Evolutionary conservation across 148 eudicot genomes (phyloP), one percentile per base, ranked within the genome.

Genomic region (Chenopodium berlandieri): DNA sequence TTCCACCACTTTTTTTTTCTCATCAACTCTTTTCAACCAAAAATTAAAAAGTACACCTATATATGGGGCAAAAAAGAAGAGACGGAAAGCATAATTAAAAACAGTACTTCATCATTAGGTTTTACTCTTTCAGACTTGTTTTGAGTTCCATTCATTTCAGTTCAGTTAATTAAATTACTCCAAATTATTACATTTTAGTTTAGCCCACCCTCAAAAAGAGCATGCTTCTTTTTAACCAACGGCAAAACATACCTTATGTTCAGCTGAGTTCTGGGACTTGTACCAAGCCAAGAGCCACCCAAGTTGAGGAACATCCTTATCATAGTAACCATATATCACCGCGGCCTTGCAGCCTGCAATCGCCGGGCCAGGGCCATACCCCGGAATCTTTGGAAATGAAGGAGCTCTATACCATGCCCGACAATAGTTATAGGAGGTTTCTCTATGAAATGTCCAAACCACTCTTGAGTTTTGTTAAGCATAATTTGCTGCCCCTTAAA

Each of bases 271-370:
- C 25, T 32, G 47, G 7, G 73, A 7, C 73, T 69, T 69, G 46
- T 7, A 69, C 73, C 73, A 69, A 69, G 73, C 73, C 47, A 69
- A 69, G 73, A 69, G 71, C 34, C 37, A 66, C 10, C 71, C 71
- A 66, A 66, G 19, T 66, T 66, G 34, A 30, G 34, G 71, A 2
- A 66, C 13, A 66, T 9, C 34, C 71, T 10, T 25, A 66, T 25
- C 71, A 4, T 9, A 17, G 16, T 9, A 2, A 66, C 34, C 16
- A 27, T 66, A 66, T 2, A 25, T 66, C 14, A 66, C 16, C n/a
- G 71, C 71, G 9, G 71, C 71, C 71, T 66, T 66, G 34, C 34
- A 66, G 4, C 32, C 71, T 66, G 17, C 14, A 16, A 54, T 66
- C 4, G 17, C 34, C 7, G 71, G 34, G 71, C 34, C 71, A 2